Percentiles rank a stretch among this genome's conserved stretches.
phyloP scores from a whole-genome alignment of 164 flowering plant species.

The Vitis rotundifolia region DNA sequence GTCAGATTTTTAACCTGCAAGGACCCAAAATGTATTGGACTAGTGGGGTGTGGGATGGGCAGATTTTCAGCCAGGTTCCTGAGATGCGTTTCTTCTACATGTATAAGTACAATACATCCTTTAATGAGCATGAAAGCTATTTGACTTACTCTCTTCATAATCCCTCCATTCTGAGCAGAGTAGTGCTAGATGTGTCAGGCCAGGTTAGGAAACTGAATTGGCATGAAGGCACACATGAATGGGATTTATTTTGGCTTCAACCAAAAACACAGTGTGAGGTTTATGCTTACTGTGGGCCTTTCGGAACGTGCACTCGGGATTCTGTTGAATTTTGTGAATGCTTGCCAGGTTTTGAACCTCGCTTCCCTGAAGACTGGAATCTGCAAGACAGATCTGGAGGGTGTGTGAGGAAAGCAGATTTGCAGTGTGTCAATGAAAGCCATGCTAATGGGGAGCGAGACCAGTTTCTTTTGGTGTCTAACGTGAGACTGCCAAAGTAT shows the following conservation, averaged over 20 bases:
- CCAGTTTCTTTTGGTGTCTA: too few species aligned
- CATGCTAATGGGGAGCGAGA: too few species aligned
- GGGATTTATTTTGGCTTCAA: not conserved
- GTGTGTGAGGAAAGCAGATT: too few species aligned
- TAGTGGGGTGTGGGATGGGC: slow-evolving; percentile 11
- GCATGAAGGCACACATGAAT: not conserved
- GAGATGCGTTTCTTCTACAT: not conserved
- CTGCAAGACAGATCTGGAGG: not conserved
- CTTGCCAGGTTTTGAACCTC: slow-evolving; percentile 1
- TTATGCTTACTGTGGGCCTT: too few species aligned
- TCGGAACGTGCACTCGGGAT: too few species aligned
- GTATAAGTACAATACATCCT: too few species aligned
- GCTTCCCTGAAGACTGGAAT: not conserved
- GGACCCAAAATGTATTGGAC: slow-evolving; percentile 11
- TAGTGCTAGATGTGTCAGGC: not conserved
- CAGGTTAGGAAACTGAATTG: not conserved
- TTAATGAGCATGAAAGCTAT: too few species aligned
- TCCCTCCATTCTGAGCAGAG: not conserved
- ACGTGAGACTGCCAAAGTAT: too few species aligned
- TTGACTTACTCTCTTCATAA: not conserved
- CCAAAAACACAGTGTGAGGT: not conserved
- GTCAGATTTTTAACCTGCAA: not conserved
- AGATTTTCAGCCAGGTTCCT: not conserved
- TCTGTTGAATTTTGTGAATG: not conserved
- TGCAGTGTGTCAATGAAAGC: too few species aligned